phyloP scores from a whole-genome alignment of 2,329 filamentous ascomycete genomes.

The Pestalotiopsis fici region DNA sequence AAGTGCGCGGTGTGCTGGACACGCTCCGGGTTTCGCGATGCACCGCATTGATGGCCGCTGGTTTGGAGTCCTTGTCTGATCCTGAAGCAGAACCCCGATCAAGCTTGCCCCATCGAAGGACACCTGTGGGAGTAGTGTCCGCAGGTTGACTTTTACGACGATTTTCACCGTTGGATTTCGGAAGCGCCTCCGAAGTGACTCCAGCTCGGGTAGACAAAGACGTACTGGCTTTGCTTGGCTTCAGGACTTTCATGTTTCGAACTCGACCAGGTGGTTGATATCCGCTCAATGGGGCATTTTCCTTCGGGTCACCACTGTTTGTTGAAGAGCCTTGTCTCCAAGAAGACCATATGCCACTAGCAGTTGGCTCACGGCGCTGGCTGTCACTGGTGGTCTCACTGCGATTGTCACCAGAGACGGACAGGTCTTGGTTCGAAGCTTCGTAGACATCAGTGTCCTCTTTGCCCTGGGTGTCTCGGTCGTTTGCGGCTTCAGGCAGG shows the following conservation, averaged over 20 bases:
- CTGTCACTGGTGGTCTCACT: constrained; percentile 19
- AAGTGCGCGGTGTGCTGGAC: constrained; percentile 48
- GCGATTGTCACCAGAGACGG: constrained; percentile 20
- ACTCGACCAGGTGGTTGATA: constrained; percentile 69
- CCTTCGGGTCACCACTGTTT: constrained; percentile 54
- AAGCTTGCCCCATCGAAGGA: constrained; percentile 49
- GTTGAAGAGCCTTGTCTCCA: constrained; percentile 63
- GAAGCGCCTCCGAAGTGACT: constrained; percentile 52
- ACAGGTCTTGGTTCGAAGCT: constrained; percentile 26
- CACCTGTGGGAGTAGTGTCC: constrained; percentile 22
- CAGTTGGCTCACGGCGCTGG: constrained; percentile 31
- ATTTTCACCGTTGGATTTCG: constrained; percentile 48
- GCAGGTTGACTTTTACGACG: constrained; percentile 54
- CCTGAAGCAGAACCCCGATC: constrained; percentile 41
- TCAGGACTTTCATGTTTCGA: constrained; percentile 87
- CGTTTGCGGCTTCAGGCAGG: constrained; percentile 44
- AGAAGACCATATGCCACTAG: constrained; percentile 67
- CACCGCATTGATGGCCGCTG: constrained; percentile 28
- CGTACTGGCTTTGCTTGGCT: constrained; percentile 67
- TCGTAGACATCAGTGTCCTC: constrained; percentile 25
- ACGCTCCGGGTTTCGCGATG: constrained; percentile 35
- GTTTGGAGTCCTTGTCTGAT: constrained; percentile 42
- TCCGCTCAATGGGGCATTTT: constrained; percentile 58
- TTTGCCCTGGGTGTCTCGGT: constrained; percentile 19
- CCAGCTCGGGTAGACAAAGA: constrained; percentile 54